Base-by-base conservation (phyloP, 257 asterid species). In the Salvia rosmarinus region DNA sequence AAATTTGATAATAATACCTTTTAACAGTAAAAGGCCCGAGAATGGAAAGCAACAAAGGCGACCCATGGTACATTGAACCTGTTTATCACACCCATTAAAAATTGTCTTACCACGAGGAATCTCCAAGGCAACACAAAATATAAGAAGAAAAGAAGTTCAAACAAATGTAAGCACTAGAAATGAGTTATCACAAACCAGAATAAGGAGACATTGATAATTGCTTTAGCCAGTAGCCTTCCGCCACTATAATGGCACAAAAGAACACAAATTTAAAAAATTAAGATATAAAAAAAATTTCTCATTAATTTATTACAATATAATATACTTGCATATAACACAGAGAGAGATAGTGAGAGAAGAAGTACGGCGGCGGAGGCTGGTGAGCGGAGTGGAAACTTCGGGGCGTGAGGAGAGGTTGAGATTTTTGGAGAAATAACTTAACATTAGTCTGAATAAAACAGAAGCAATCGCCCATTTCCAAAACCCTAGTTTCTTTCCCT, bases 61-160 rank as follows among this genome's bases (percentile, higher is more conserved):
- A 95, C 74, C 99, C 99, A 66, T 91, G 99, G 80, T 86, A 95
- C 99, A 91, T 91, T 2, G 99, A 95, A 75, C 98, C 97, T 92
- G 81, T 78, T 76, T 6, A 72, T 64, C 62, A 70, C 63, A 55
- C 54, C 44, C 51, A 63, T 19, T 21, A 68, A 39, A 67, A 4
- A 17, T 14, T 16, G 12, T 20, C 39, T 11, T 19, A 25, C 66
- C 55, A 42, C 23, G 8, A 73, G 61, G 19, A 32, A 67, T 40
- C 51, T 10, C 54, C 20, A 58, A 35, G 11, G 9, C 35, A 44
- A 65, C 60, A 16, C 43, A 52, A 42, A 50, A 37, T 0, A 9
- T 11, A 56, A 64, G 30, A 19, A 25, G 25, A n/a, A 14, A 35
- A 4, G 8, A 25, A 54, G 50, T 28, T 47, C 19, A 19, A 34